Percentiles rank a stretch among this genome's conserved stretches.
phyloP scores from a whole-genome alignment of 805 yeast genomes.

The Saturnispora gosingensis region DNA sequence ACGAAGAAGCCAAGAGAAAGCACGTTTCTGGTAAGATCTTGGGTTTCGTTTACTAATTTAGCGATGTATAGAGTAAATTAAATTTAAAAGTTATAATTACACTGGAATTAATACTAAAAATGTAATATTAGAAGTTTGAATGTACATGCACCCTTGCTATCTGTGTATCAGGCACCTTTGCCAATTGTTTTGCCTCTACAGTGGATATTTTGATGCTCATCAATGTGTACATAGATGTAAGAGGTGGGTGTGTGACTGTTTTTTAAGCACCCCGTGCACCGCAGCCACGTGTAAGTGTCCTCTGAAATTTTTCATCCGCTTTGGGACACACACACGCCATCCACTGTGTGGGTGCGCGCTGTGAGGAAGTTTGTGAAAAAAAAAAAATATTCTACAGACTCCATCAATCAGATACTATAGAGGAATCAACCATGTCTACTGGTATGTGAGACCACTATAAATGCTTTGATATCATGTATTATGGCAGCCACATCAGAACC shows the following conservation, averaged over 20 bases:
- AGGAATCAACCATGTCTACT: slow-evolving; percentile 23
- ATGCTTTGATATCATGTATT: neutral
- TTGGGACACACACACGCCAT: neutral
- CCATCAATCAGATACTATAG: neutral
- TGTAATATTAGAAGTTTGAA: no score
- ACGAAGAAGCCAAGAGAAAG: slow-evolving; percentile 99
- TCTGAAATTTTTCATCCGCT: neutral
- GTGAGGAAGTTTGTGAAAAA: neutral
- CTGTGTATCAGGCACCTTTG: no score
- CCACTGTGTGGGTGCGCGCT: neutral
- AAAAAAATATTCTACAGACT: neutral
- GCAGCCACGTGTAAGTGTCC: neutral
- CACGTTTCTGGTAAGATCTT: slow-evolving; percentile 98
- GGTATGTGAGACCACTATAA: slow-evolving; percentile 17
- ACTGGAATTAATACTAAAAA: neutral
- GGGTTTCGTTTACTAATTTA: slow-evolving; percentile 84
- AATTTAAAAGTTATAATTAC: neutral
- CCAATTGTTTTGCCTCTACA: no score
- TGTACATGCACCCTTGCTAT: no score
- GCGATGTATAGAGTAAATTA: neutral
- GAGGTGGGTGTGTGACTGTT: neutral
- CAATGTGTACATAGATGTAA: no score
- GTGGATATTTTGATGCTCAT: no score
- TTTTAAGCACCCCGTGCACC: slow-evolving; percentile 5
- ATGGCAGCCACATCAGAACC: neutral